Conservation (phyloP, 2,329 filamentous ascomycete genomes). For the Fusarium staphyleae region DNA sequence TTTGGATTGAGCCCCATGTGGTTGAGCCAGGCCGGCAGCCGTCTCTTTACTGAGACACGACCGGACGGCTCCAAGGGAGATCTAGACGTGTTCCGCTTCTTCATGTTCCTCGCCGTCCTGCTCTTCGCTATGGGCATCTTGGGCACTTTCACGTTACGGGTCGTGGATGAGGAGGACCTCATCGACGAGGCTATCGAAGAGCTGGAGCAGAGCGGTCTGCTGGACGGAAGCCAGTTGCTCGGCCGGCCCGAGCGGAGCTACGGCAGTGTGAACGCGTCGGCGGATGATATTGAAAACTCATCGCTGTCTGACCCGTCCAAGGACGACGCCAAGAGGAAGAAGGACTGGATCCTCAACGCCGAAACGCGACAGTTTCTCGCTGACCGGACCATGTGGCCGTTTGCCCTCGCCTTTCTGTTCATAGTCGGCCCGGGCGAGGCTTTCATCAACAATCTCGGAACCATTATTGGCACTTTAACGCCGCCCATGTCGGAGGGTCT, state of each 20-base stretch:
- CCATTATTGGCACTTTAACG: slow-evolving; percentile 86
- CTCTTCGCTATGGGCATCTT: slow-evolving; percentile 74
- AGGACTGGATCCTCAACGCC: slow-evolving; percentile 88
- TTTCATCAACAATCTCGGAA: slow-evolving; percentile 97
- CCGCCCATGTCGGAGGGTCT: slow-evolving; percentile 57
- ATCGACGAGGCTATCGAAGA: slow-evolving; percentile 92
- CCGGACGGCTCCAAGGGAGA: slow-evolving; percentile 69
- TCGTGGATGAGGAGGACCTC: slow-evolving; percentile 85
- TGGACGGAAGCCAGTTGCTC: slow-evolving; percentile 79
- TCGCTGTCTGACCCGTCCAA: slow-evolving; percentile 49
- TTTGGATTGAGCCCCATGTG: slow-evolving; percentile 97
- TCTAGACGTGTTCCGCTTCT: slow-evolving; percentile 83
- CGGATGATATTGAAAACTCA: slow-evolving; percentile 56
- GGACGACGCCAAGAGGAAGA: slow-evolving; percentile 70
- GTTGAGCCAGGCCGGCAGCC: slow-evolving; percentile 86
- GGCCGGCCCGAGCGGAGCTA: slow-evolving; percentile 63
- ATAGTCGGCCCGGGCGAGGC: slow-evolving; percentile 95
- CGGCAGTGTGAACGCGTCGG: slow-evolving; percentile 62
- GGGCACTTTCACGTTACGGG: slow-evolving; percentile 75
- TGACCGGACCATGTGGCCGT: slow-evolving; percentile 95
- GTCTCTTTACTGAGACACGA: slow-evolving; percentile 73
- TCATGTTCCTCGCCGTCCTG: slow-evolving; percentile 81
- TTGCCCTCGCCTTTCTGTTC: slow-evolving; percentile 89
- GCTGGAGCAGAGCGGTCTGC: slow-evolving; percentile 84
- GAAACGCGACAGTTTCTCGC: slow-evolving; percentile 85